Conservation (phyloP, 1,139 yeast genomes). For the Suhomyces terraborum region DNA sequence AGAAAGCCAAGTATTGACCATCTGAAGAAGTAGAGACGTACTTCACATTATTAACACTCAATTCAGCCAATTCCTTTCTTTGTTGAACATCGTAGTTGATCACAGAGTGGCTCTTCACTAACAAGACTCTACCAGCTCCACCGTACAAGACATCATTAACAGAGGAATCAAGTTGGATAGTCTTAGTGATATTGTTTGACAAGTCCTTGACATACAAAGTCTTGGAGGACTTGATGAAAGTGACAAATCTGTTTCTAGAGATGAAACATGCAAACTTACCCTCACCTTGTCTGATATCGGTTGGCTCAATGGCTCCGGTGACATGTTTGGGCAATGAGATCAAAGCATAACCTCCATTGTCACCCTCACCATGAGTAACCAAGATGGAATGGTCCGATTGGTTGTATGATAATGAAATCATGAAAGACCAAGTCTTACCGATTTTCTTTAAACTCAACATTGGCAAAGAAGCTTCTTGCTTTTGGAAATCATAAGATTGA, state of each 20-base stretch:
- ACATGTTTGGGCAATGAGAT: constrained; percentile 82
- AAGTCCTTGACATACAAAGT: constrained; percentile 81
- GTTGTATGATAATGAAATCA: constrained; percentile 83
- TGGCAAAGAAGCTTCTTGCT: constrained; percentile 68
- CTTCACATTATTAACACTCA: constrained; percentile 77
- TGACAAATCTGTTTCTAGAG: constrained; percentile 91
- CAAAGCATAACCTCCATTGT: constrained; percentile 66
- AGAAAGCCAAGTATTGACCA: constrained; percentile 83
- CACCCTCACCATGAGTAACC: constrained; percentile 76
- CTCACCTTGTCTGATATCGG: constrained; percentile 73
- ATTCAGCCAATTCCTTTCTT: constrained; percentile 71
- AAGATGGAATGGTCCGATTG: constrained; percentile 88
- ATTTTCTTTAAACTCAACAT: constrained; percentile 80
- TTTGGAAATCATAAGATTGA: constrained; percentile 70
- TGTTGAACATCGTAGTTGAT: constrained; percentile 92
- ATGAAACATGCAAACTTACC: constrained; percentile 88
- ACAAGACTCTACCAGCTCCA: constrained; percentile 80
- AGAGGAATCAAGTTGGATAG: constrained; percentile 71
- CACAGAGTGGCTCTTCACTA: constrained; percentile 72
- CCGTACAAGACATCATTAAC: constrained; percentile 75
- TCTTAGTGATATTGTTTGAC: constrained; percentile 77
- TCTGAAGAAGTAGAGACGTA: constrained; percentile 89
- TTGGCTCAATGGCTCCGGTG: constrained; percentile 90
- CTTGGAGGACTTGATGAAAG: constrained; percentile 64
- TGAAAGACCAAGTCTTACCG: constrained; percentile 84